These are phyloP conservation scores for Apiospora rasikravindrae DNA, from an alignment of 2,329 filamentous ascomycete genomes.

Conservation along the genomic window DNA sequence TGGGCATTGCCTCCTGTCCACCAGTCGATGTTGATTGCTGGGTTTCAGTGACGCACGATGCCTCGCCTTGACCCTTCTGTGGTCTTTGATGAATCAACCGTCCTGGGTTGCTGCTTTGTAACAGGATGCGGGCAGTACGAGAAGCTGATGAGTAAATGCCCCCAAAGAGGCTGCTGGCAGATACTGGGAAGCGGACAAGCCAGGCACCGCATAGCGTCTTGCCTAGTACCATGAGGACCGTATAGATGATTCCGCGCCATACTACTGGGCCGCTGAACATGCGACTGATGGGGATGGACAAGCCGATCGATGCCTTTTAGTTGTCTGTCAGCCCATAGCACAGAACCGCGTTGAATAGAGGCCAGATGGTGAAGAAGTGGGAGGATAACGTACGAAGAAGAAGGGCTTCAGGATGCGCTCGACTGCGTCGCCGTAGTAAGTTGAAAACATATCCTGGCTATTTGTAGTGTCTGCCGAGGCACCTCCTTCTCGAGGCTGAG, in stretches of 20 bases:
- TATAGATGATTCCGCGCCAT: slow-evolving; percentile 77
- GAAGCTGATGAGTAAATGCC: slow-evolving; percentile 20
- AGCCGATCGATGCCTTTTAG: slow-evolving; percentile 66
- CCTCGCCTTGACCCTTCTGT: background rate
- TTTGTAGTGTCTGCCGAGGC: background rate
- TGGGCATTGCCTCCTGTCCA: background rate
- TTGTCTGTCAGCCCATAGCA: slow-evolving; percentile 19
- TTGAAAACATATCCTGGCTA: slow-evolving; percentile 39
- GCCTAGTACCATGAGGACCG: slow-evolving; percentile 69
- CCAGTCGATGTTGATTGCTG: background rate
- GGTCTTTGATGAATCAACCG: slow-evolving; percentile 19
- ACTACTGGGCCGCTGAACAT: slow-evolving; percentile 69
- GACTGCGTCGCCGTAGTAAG: slow-evolving; percentile 46
- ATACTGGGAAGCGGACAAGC: slow-evolving; percentile 49
- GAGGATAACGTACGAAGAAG: slow-evolving; percentile 65
- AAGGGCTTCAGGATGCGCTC: slow-evolving; percentile 68
- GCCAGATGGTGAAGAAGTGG: background rate
- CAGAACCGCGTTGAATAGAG: background rate
- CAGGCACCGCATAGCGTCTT: slow-evolving; percentile 67
- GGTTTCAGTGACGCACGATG: background rate
- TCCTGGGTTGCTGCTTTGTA: slow-evolving; percentile 25
- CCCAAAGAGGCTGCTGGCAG: slow-evolving; percentile 21
- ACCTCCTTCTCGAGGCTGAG: no score
- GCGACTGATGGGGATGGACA: slow-evolving; percentile 74
- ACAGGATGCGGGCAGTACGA: slow-evolving; percentile 23